These are phyloP conservation scores for Mrakia frigida DNA, from an alignment of 768 basidiomycete genomes.

Conservation along the genomic window DNA sequence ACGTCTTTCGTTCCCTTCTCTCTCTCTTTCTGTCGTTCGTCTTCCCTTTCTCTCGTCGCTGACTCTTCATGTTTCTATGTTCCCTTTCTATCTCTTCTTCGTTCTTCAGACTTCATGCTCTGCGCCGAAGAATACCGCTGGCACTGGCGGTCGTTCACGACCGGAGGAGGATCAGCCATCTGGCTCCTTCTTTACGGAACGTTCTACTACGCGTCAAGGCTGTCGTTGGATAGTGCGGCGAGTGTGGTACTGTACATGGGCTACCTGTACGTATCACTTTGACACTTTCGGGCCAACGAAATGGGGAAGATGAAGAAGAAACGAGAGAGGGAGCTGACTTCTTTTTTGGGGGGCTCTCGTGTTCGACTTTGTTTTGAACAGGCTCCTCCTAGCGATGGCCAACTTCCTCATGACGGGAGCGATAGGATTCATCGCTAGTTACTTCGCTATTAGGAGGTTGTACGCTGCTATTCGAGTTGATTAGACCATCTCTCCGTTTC, in stretches of 20 bases:
- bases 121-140: conserved; percentile 95
- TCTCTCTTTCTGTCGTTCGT: no score
- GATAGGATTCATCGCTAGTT: conserved; percentile 84
- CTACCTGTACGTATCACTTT: conserved; percentile 54
- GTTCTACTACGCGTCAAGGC: conserved; percentile 55
- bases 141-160: conserved; percentile 94
- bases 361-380: no score
- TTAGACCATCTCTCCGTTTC: background rate
- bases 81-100: background rate
- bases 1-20: background rate
- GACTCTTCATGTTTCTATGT: background rate
- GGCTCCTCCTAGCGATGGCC: conserved; percentile 67
- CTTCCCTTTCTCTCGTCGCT: background rate
- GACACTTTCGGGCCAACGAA: no score
- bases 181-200: conserved; percentile 59
- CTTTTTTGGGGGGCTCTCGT: background rate
- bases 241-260: conserved; percentile 82
- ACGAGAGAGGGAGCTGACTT: no score
- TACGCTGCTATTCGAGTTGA: conserved; percentile 49
- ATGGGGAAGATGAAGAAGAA: no score
- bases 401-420: conserved; percentile 86
- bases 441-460: conserved; percentile 79
- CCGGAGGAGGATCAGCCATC: conserved; percentile 84
- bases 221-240: conserved; percentile 76
- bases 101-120: conserved; percentile 66